Base-by-base conservation (phyloP, 306 rosid species). In the Lathyrus aphaca region DNA sequence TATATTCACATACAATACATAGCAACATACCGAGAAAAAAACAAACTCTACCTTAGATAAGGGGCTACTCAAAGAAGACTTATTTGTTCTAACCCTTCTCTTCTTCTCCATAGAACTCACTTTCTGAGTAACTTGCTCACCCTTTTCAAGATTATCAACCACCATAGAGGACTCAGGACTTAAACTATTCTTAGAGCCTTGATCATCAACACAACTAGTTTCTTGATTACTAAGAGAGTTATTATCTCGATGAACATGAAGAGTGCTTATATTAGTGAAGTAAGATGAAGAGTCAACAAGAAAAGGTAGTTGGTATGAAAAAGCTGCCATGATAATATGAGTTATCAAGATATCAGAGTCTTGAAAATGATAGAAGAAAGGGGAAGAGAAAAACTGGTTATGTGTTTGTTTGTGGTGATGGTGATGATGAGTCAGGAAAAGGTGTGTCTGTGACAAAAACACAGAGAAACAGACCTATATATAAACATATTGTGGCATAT, bases 61-160 rank as follows among this genome's bases (percentile, higher is more conserved):
- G 71, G 86, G 72, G 61, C 68, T 71, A 66, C 10, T 71, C 29
- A 63, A 44, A 54, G 82, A 73, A 59, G 86, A 68, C 12, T 69
- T 61, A 11, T 73, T 79, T 6, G 39, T 7, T 60, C 79, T 81
- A 64, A 18, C 14, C 59, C 77, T 85, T 70, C 74, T 88, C 74
- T 69, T 88, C 79, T 85, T 87, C 40, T 72, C 84, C 76, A 42
- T 48, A 27, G 80, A 69, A 65, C 50, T 42, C 17, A 80, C 59
- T 13, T 88, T 83, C 75, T 88, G 93, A 51, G 82, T 81, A 15
- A 88, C 86, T 14, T 88, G 96, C 60, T 86, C 93, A 40, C 86
- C 92, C 15, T 61, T 81, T 77, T 91, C 97, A 76, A 85, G 84
- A 72, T 79, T 84, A 68, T 90, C 93, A 46, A 84, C 85, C 0